Evolutionary conservation across 257 asterid genomes (phyloP), one percentile per base, ranked within the genome.

Genomic region (Solanum piurae): DNA sequence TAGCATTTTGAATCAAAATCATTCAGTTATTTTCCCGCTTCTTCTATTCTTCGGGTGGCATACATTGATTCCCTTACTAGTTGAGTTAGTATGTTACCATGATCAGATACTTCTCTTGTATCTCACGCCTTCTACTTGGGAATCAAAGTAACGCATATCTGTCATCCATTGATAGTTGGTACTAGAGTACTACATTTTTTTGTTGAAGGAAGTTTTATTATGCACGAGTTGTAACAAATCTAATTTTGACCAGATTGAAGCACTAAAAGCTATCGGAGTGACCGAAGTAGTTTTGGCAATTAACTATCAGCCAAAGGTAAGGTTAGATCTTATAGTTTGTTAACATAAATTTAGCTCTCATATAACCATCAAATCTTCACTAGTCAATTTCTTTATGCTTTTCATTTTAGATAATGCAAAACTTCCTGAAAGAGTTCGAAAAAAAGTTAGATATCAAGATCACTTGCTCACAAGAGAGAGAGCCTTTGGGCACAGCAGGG

Each of bases 401-500:
- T n/a, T 40, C 27, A 40, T 79, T 89, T 83, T 87, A 95, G 98
- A 91, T 93, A 37, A 95, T 95, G 98, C 90, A 93, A 91, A 93
- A 93, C 92, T 95, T 94, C 92, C 84, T 94, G 92, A 94, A 94
- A 92, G 98, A 94, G 85, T 95, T 93, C 72, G 95, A 93, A 91
- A 83, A 93, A 21, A 95, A 93, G 92, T 95, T 94, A 31, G 98
- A 88, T 87, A 93, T 95, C 80, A 95, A 93, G 94, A 95, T 95
- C 87, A 92, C 95, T 8, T 95, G 98, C 92, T 95, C 98, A 7
- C 96, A 92, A 88, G 98, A 95, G 93, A 94, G 94, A 5, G 98
- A 95, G 88, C 98, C 98, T n/a, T 96, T 95, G 49, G 98, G 98
- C 87, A 95, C 98, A 29, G 98, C 98, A 52, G 98, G 98, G n/a